Conservation (phyloP, 2,329 filamentous ascomycete species). For the Alternaria conjuncta region DNA sequence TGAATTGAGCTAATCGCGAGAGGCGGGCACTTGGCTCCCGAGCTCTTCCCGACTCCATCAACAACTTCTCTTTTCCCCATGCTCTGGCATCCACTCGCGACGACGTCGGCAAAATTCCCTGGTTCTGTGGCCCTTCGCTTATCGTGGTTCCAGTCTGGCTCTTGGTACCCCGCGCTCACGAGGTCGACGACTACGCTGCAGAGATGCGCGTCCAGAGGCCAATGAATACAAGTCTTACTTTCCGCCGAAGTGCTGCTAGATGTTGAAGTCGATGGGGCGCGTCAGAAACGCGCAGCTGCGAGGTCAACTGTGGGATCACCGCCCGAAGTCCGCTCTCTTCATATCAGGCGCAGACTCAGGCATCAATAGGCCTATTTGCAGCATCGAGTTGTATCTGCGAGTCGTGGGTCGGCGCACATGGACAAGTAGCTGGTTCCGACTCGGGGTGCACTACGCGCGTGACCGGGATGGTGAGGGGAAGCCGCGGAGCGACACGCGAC, state of each 20-base stretch:
- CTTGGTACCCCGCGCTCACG: constrained; percentile 4
- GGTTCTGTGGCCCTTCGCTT: constrained; percentile 7
- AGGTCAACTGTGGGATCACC: background rate
- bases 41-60: background rate
- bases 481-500: constrained; percentile 13
- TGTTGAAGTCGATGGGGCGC: background rate
- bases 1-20: background rate
- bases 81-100: background rate
- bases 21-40: background rate
- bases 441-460: constrained; percentile 6
- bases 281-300: background rate
- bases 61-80: constrained; percentile 1
- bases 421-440: background rate
- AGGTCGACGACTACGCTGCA: background rate
- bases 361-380: background rate
- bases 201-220: background rate
- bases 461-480: constrained; percentile 16
- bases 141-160: background rate
- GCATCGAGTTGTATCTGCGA: background rate
- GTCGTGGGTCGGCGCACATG: background rate
- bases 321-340: background rate
- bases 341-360: background rate
- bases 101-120: background rate
- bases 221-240: background rate
- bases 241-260: background rate